These are phyloP conservation scores for Chytridiales sp. DNA, from an alignment of 371 early-diverging fungal genomes.

Conservation along the genomic window DNA sequence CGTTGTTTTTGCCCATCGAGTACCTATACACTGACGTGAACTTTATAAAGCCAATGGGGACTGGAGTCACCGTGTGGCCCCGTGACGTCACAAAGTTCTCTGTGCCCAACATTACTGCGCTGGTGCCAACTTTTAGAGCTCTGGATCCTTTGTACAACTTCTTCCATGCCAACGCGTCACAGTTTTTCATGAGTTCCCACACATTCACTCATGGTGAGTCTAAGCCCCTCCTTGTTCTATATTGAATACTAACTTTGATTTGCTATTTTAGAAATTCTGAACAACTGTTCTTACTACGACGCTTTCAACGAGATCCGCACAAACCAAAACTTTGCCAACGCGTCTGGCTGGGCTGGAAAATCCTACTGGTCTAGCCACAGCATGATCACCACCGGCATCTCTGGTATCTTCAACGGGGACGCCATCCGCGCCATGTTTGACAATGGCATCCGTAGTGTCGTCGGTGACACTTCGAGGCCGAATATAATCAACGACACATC, in stretches of 20 bases:
- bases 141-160: constrained; percentile 4
- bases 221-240: no score
- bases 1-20: no score
- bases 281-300: constrained; percentile 18
- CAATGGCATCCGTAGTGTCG: constrained; percentile 23
- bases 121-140: no score
- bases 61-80: constrained; percentile 22
- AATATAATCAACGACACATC: constrained; percentile 16
- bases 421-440: constrained; percentile 24
- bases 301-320: constrained; percentile 18
- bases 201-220: constrained; percentile 15
- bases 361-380: constrained; percentile 18
- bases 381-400: no score
- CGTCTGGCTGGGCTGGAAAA: neutral
- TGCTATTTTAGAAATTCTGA: constrained; percentile 9
- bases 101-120: no score
- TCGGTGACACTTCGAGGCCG: constrained; percentile 31
- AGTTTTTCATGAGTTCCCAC: constrained; percentile 11
- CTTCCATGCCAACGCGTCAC: neutral
- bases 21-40: neutral
- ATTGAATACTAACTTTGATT: neutral
- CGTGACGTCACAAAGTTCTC: no score
- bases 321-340: constrained; percentile 18
- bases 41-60: constrained; percentile 18
- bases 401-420: constrained; percentile 36